A percentile compares a stretch with the other conserved stretches of the same genome.
phyloP scores from a whole-genome alignment of 768 basidiomycete genomes.

The Lactarius sanguifluus region DNA sequence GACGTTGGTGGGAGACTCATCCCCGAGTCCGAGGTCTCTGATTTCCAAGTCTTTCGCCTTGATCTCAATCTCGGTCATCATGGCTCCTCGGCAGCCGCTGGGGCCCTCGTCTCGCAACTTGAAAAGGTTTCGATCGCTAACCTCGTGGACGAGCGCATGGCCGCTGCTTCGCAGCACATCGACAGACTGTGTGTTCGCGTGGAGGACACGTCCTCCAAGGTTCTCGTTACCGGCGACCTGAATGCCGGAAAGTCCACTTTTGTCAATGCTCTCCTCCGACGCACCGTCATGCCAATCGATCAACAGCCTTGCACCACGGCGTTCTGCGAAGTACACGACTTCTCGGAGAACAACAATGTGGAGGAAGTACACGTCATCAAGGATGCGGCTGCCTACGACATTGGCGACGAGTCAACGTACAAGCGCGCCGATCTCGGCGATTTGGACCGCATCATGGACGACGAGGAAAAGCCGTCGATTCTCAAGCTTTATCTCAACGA shows the following conservation, averaged over 20 bases:
- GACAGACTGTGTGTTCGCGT: constrained; percentile 84
- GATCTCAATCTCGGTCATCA: constrained; percentile 89
- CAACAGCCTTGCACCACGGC: constrained; percentile 97
- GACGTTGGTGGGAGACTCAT: constrained; percentile 39
- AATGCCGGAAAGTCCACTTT: constrained; percentile 99
- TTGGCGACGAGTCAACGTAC: constrained; percentile 74
- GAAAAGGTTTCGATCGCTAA: constrained; percentile 93
- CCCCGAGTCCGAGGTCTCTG: constrained; percentile 46
- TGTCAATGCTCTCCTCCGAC: constrained; percentile 89
- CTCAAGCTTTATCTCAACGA: constrained; percentile 91
- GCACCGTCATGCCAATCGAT: constrained; percentile 94
- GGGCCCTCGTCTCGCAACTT: constrained; percentile 82
- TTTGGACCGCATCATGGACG: constrained; percentile 76
- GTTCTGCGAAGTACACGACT: constrained; percentile 96
- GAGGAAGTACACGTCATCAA: constrained; percentile 88
- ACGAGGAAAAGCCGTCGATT: constrained; percentile 67
- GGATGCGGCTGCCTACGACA: constrained; percentile 65
- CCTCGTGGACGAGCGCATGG: constrained; percentile 83
- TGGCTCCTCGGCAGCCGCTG: constrained; percentile 58
- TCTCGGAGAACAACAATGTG: constrained; percentile 69
- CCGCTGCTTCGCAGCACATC: constrained; percentile 71
- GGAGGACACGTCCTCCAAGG: constrained; percentile 89
- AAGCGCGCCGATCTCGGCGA: constrained; percentile 62
- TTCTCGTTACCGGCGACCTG: constrained; percentile 96
- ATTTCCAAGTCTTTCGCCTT: constrained; percentile 86